phyloP scores from a whole-genome alignment of 148 eudicot species.

The Vaccinium darrowii region DNA sequence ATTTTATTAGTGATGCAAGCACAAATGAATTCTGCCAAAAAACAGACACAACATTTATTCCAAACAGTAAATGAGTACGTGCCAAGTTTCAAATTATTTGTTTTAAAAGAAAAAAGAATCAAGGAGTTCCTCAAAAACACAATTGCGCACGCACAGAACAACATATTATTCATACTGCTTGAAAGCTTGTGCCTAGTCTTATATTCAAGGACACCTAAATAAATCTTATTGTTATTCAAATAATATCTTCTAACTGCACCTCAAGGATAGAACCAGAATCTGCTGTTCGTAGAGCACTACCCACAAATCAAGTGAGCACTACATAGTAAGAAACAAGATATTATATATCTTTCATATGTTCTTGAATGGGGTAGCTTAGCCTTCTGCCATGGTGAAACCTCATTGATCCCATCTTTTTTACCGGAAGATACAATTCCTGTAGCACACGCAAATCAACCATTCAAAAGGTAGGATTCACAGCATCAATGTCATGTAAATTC shows the following conservation, averaged over 20 bases:
- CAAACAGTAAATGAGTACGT: not conserved
- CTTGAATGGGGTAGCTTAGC: not conserved
- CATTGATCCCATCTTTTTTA: not conserved
- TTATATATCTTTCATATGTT: not conserved
- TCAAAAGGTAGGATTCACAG: not conserved
- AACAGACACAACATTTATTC: not conserved
- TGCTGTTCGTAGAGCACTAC: not conserved
- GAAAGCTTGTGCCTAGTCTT: not conserved
- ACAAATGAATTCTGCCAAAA: not conserved
- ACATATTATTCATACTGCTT: not conserved
- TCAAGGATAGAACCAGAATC: constrained; percentile 8
- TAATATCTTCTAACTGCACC: not conserved
- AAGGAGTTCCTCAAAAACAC: not conserved
- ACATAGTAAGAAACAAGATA: not conserved
- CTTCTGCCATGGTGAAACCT: not conserved
- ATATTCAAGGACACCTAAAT: not conserved
- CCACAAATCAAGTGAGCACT: not conserved
- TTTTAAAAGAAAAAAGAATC: not conserved
- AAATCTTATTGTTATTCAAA: not conserved
- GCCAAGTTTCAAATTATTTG: not conserved
- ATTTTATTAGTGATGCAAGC: not conserved
- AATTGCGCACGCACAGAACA: not conserved
- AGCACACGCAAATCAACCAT: not conserved
- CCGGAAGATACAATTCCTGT: not conserved
- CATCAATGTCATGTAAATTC: not conserved